Evolutionary conservation across 345 rosid genomes (phyloP).

Genomic region (Litchi chinensis): DNA sequence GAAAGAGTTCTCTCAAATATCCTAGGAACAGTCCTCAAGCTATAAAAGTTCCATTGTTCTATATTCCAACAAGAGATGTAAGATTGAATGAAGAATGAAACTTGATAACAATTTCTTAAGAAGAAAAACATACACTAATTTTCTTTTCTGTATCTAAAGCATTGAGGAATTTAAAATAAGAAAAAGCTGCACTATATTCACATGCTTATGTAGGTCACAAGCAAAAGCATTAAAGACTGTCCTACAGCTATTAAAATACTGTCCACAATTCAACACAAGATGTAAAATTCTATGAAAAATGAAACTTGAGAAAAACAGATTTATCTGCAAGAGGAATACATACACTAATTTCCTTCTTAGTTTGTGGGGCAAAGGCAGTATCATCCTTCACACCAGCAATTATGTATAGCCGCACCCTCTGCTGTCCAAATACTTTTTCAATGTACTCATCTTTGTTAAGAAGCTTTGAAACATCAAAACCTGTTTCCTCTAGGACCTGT

Average conservation of each 20-base stretch:
- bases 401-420: constrained; percentile 92
- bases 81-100: not conserved
- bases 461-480: constrained; percentile 83
- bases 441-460: constrained; percentile 81
- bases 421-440: constrained; percentile 89
- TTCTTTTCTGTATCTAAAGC: constrained; percentile 57
- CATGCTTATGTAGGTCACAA: not conserved
- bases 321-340: constrained; percentile 33
- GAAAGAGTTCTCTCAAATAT: not conserved
- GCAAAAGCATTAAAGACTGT: not conserved
- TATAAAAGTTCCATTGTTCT: not conserved
- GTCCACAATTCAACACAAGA: not conserved
- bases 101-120: not conserved
- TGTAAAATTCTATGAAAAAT: not conserved
- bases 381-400: constrained; percentile 89
- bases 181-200: not conserved
- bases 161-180: not conserved
- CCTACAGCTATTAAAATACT: not conserved
- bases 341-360: constrained; percentile 99
- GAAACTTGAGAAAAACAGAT: not conserved
- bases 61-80: not conserved
- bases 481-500: constrained; percentile 96
- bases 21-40: not conserved
- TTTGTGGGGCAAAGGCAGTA: constrained; percentile 92
- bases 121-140: constrained; percentile 75